Conservation (phyloP, 1,139 yeast genomes). For the Blastobotrys proliferans region DNA sequence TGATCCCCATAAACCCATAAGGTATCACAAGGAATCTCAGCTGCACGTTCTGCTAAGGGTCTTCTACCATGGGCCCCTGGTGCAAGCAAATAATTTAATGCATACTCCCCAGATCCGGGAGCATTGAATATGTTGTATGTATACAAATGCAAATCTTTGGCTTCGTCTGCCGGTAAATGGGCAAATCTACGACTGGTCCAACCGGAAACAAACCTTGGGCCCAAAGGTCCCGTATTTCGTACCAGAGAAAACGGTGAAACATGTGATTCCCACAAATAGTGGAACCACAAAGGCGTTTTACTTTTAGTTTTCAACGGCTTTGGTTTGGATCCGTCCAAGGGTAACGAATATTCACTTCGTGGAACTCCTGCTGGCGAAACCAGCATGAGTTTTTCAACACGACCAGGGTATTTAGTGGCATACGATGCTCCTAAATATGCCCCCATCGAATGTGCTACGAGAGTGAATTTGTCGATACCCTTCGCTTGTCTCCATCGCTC, state of each 20-base stretch:
- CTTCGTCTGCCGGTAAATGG: constrained; percentile 28
- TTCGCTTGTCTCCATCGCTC: constrained; percentile 75
- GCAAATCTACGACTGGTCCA: constrained; percentile 42
- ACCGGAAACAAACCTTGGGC: constrained; percentile 39
- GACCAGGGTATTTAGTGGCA: constrained; percentile 65
- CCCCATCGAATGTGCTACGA: constrained; percentile 91
- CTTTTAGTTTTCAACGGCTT: constrained; percentile 11
- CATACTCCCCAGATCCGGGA: constrained; percentile 62
- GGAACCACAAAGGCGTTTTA: constrained; percentile 31
- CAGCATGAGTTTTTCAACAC: constrained; percentile 61
- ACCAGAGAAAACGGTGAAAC: constrained; percentile 39
- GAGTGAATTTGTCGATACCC: constrained; percentile 49
- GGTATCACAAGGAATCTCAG: constrained; percentile 33
- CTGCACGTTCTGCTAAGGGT: constrained; percentile 67
- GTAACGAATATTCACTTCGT: constrained; percentile 31
- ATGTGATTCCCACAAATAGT: constrained; percentile 39
- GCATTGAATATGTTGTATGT: constrained; percentile 57
- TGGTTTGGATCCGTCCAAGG: constrained; percentile 19
- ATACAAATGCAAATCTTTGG: constrained; percentile 47
- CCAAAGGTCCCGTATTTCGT: constrained; percentile 39
- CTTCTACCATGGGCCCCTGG: constrained; percentile 74
- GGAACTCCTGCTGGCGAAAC: constrained; percentile 86
- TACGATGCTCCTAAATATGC: constrained; percentile 82
- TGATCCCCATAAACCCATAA: constrained; percentile 71
- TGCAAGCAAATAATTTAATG: constrained; percentile 58